Base-by-base conservation (phyloP, 1,284 basidiomycete species). In the Boletellus deceptivus region DNA sequence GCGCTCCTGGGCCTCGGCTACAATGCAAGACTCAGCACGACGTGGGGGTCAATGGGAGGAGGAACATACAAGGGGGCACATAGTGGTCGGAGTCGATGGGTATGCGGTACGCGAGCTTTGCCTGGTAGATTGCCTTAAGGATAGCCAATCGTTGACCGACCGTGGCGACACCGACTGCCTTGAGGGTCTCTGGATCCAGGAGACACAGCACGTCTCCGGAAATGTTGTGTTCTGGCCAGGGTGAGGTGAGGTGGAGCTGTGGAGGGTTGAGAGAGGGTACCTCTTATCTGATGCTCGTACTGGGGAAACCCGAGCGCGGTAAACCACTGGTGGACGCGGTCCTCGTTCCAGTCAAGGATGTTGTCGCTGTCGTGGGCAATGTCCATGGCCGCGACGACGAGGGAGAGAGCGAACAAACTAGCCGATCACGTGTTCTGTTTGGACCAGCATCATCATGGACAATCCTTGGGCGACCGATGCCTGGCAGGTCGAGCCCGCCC, bases 61-160 rank as follows among this genome's bases (percentile, higher is more conserved):
- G 13, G 39, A 24, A 41, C 90, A 64, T 67, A 93, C 93, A 94
- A 58, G 91, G 91, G 20, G 94, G 94, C 24, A 93, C 79, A 72
- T 94, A 98, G 61, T 93, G 83, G 56, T 91, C 90, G 36, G 88
- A 77, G 50, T 91, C 90, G 56, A 97, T 83, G 41, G 90, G 85
- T 46, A 98, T 76, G 57, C 86, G 84, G 61, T 94, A 81, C 2
- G 83, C 83, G 46, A 93, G 72, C 70, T 98, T 98, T 59, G 91
- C 75, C 54, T 86, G 83, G 73, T 95, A 97, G 52, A 97, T 84
- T 43, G 89, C 85, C 69, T 93, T 93, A 62, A 98, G 81, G 55
- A 98, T 91, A 31, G 88, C 78, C 20, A 98, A 73, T 43, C 94
- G 77, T 71, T 96, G 93, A 8, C 94, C 93, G 57, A 97, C 82